phyloP scores from a whole-genome alignment of 2,329 filamentous ascomycete species.

The Penicillium sclerotiorum region DNA sequence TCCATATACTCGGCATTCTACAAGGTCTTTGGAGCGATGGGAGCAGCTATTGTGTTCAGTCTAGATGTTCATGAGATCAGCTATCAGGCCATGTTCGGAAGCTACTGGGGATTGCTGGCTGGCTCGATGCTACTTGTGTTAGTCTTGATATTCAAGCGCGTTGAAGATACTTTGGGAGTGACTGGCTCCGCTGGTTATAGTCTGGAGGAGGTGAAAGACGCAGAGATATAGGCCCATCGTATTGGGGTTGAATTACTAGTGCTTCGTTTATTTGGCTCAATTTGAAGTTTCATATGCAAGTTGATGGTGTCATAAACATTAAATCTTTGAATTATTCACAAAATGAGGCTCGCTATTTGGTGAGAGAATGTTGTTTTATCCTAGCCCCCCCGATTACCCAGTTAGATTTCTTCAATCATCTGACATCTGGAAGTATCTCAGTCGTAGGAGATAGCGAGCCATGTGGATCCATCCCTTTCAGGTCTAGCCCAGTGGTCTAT shows the following conservation, averaged over 20 bases:
- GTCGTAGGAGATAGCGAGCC: too few species aligned
- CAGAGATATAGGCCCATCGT: too few species aligned
- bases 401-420: too few species aligned
- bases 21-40: constrained; percentile 24
- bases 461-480: not conserved
- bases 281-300: too few species aligned
- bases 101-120: constrained; percentile 22
- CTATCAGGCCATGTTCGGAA: constrained; percentile 24
- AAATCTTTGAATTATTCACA: too few species aligned
- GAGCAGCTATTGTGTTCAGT: constrained; percentile 22
- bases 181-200: not conserved
- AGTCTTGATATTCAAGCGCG: constrained; percentile 20
- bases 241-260: too few species aligned
- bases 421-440: too few species aligned
- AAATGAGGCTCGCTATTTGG: too few species aligned
- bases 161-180: constrained; percentile 11
- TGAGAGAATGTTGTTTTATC: too few species aligned
- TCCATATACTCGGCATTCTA: constrained; percentile 25
- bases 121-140: constrained; percentile 22
- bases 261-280: too few species aligned
- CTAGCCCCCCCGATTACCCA: too few species aligned
- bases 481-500: not conserved
- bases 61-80: constrained; percentile 16
- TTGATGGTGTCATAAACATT: too few species aligned
- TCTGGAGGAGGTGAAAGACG: not conserved